Evolutionary conservation across 148 eudicot species (phyloP).

Genomic region (Euryodendron excelsum): DNA sequence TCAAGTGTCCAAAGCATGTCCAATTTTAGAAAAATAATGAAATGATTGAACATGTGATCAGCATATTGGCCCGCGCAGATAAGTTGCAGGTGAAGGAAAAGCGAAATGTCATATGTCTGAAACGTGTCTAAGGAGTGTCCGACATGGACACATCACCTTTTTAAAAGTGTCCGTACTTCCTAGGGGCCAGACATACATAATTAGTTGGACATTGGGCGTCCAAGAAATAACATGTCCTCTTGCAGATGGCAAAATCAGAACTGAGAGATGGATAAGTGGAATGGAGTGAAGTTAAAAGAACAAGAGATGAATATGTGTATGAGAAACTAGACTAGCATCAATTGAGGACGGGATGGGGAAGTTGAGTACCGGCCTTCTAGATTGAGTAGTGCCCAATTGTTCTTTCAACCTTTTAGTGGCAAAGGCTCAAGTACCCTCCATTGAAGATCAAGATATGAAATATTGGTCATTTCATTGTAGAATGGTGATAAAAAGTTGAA

Average conservation of each 20-base stretch:
- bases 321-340: neutral
- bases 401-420: neutral
- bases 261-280: neutral
- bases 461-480: no score
- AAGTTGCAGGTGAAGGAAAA: no score
- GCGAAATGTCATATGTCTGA: no score
- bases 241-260: neutral
- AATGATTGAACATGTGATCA: no score
- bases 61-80: no score
- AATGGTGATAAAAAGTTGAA: neutral
- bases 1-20: no score
- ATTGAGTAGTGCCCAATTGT: neutral
- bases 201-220: neutral
- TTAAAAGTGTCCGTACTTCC: no score
- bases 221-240: neutral
- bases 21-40: no score
- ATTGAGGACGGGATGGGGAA: neutral
- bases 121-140: no score
- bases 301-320: neutral
- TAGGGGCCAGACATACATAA: neutral
- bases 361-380: neutral
- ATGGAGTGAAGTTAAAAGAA: neutral
- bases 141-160: no score
- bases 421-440: neutral
- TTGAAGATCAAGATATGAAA: neutral